Base-by-base conservation (phyloP, 2,329 filamentous ascomycete genomes). In the Botrytis sinoallii region DNA sequence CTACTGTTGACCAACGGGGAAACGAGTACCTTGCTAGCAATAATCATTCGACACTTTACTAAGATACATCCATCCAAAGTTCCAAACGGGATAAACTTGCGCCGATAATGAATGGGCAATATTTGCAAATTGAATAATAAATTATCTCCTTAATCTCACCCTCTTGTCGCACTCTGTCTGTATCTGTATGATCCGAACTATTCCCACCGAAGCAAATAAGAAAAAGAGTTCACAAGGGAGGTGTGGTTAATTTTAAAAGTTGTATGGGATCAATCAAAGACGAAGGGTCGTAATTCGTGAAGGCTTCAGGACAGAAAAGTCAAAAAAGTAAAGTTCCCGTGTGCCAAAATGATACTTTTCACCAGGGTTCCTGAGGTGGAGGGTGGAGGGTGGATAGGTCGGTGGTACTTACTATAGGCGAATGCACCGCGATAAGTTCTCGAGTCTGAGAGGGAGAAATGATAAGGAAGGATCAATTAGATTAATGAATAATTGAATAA, bases 391-490 rank as follows among this genome's bases (percentile, higher is more conserved):
- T 48, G 48, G 25, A 52, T n/a, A 14, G 46, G 14, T 12, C 10
- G 65, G 22, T 25, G n/a, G 52, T 57, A 57, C 44, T 16, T n/a
- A 29, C 7, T 48, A 3, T 46, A 70, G 38, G 38, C 61, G 61
- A 67, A 55, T 72, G 61, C 61, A 72, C n/a, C 18, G 61, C 70
- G 70, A 72, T 72, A 72, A 72, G 61, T 72, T n/a, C n/a, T 72
- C 70, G 70, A 72, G 70, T 72, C 57, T 64, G n/a, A 55, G 48
- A 55, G 25, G 48, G 48, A 55, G n/a, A 52, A n/a, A 16, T 55
- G 48, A 55, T 55, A 55, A 55, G 48, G 52, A 60, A 59, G 35
- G 55, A 59, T 60, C 55, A 32, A 46, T n/a, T 60, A 6, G 48
- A 52, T 52, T 12, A 12, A n/a, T 25, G 32, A 32, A 32, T 25